These are phyloP conservation scores for Sugiyamaella chiloensis DNA, from an alignment of 805 yeast species.

Conservation along the genomic window DNA sequence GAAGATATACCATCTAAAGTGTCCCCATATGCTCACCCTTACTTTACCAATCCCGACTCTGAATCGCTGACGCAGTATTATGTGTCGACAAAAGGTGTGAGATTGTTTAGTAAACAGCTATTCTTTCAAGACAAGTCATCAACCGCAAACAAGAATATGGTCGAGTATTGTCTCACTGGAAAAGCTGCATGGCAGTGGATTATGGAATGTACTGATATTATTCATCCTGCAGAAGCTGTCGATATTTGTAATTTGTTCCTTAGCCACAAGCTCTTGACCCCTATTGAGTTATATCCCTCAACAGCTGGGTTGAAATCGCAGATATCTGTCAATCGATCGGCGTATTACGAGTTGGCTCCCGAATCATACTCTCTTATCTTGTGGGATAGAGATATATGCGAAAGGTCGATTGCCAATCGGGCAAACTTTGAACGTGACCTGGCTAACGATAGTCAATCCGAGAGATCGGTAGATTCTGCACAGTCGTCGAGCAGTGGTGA, in stretches of 20 bases:
- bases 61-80: slow-evolving; percentile 80
- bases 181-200: slow-evolving; percentile 83
- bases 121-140: background rate
- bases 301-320: background rate
- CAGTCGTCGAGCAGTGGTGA: background rate
- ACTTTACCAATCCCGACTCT: slow-evolving; percentile 85
- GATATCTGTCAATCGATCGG: background rate
- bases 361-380: background rate
- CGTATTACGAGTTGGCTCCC: background rate
- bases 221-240: slow-evolving; percentile 33
- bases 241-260: slow-evolving; percentile 15
- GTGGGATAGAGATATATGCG: background rate
- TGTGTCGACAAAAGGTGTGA: slow-evolving; percentile 59
- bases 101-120: slow-evolving; percentile 47
- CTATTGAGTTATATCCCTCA: background rate
- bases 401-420: no score
- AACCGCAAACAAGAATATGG: background rate
- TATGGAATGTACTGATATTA: slow-evolving; percentile 79
- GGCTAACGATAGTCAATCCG: background rate
- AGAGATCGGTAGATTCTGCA: background rate
- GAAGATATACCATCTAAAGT: slow-evolving; percentile 1
- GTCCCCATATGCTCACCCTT: slow-evolving; percentile 66
- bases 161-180: slow-evolving; percentile 61
- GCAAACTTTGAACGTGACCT: background rate
- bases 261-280: slow-evolving; percentile 15